Conservation (phyloP, 2,329 filamentous ascomycete genomes). For the Thyridium curvatum region DNA sequence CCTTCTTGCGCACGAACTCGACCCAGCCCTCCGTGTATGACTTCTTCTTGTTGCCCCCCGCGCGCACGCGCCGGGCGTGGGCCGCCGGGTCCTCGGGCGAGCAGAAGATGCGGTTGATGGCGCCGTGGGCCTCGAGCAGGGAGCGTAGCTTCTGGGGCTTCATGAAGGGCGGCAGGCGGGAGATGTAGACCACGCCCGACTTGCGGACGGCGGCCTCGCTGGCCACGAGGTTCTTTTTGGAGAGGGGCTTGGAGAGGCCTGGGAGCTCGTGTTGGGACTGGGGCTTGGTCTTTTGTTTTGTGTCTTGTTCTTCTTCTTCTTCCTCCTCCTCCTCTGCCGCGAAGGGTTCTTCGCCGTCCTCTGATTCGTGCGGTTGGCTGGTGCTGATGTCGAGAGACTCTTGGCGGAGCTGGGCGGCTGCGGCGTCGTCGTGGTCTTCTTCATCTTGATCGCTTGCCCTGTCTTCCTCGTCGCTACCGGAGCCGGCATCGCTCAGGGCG, state of each 20-base stretch:
- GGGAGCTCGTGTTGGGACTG: conserved; percentile 30
- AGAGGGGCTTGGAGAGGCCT: conserved; percentile 46
- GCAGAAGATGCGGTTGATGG: conserved; percentile 72
- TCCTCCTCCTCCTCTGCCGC: conserved; percentile 15
- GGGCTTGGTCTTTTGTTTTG: conserved; percentile 7
- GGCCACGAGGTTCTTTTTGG: conserved; percentile 62
- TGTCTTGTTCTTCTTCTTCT: conserved; percentile 15
- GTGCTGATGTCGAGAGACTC: too few relatives aligned
- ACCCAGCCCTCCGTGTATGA: conserved; percentile 84
- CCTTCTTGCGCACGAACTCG: conserved; percentile 69
- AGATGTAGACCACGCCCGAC: conserved; percentile 78
- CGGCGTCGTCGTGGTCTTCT: conserved; percentile 21
- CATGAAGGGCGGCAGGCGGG: conserved; percentile 83
- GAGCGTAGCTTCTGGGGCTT: conserved; percentile 72
- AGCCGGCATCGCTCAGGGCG: too few relatives aligned
- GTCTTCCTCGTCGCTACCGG: conserved; percentile 29
- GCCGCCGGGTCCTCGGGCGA: conserved; percentile 66
- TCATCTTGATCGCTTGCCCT: conserved; percentile 13
- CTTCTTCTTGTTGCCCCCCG: conserved; percentile 77
- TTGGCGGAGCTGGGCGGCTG: conserved; percentile 15
- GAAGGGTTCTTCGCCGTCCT: conserved; percentile 13
- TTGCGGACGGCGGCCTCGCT: conserved; percentile 60
- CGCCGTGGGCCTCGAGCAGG: conserved; percentile 68
- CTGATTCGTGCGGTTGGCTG: conserved; percentile 5
- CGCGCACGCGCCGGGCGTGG: conserved; percentile 60